Conservation (phyloP, 257 asterid species). For the Solanum piurae region DNA sequence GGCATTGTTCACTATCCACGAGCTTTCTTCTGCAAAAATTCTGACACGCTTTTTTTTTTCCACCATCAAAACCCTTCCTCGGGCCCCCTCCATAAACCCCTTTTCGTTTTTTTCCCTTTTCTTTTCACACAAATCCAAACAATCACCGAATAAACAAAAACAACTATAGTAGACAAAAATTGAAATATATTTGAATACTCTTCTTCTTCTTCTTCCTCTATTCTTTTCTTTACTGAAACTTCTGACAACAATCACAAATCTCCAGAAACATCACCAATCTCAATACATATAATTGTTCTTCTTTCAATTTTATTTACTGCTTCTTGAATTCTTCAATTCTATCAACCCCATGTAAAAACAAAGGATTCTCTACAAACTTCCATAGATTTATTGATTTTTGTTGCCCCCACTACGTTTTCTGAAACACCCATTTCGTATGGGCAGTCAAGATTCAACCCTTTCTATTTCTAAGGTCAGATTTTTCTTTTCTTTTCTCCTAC, state of each 20-base stretch:
- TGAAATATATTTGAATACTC: background rate
- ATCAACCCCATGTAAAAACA: background rate
- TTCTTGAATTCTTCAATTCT: background rate
- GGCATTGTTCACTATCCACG: background rate
- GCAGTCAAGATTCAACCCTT: constrained; percentile 12
- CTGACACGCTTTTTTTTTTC: background rate
- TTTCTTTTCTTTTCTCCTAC: background rate
- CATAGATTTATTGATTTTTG: background rate
- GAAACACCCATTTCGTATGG: background rate
- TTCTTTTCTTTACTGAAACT: background rate
- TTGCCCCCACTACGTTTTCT: background rate
- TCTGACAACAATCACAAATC: background rate
- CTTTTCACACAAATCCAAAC: background rate
- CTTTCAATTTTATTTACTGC: background rate
- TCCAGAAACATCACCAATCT: background rate
- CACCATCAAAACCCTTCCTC: background rate
- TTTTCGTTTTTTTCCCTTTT: too few relatives aligned
- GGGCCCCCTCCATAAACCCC: background rate
- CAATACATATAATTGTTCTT: background rate
- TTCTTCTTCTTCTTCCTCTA: background rate
- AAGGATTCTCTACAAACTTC: background rate
- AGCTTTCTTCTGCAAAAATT: background rate
- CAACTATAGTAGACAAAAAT: background rate
- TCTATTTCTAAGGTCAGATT: background rate
- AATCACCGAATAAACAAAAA: background rate